Base-by-base conservation (phyloP, 2,329 filamentous ascomycete genomes). In the Phialophora verrucosa region DNA sequence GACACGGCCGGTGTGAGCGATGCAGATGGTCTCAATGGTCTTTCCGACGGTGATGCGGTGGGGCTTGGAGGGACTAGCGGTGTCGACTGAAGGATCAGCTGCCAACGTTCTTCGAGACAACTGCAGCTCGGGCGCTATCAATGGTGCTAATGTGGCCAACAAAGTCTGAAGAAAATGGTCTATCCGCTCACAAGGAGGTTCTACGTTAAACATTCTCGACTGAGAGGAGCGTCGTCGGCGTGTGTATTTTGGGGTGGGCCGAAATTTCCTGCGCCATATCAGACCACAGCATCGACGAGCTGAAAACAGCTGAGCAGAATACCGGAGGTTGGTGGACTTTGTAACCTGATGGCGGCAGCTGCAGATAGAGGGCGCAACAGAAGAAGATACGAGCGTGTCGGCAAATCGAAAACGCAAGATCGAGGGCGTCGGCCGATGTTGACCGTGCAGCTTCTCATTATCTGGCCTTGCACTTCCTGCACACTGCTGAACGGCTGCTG, bases 1-100 rank as follows among this genome's bases (percentile, higher is more conserved):
- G 71, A 69, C 20, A 65, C 66, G 4, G 58, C 50, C 3, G 71
- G 57, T 17, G 56, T 65, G 20, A 50, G 44, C 62, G 64, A 63
- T 51, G 66, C 35, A 14, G 59, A 65, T 44, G 53, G 7, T 7
- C 25, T 38, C 32, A 62, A 54, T n/a, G 59, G 31, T 8, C 2
- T 58, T 31, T 53, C 42, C 10, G 27, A 60, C 14, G 47, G 35
- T 38, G 63, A 23, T 47, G 12, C 8, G 4, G 47, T 14, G 2
- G 55, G 44, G 2, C 35, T 35, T 29, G 29, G 42, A 38, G 56
- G 47, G 25, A 25, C 61, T 29, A 42, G 12, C 31, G 53, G 23
- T 11, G n/a, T 20, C 29, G 6, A 57, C 17, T 11, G 44, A 32
- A 31, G 42, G 17, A 25, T 17, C 42, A 25, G 29, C 32, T 14